Percentiles rank a stretch among this genome's conserved stretches.
phyloP scores from a whole-genome alignment of 2,329 filamentous ascomycete species.

The Aspergillus floridensis region DNA sequence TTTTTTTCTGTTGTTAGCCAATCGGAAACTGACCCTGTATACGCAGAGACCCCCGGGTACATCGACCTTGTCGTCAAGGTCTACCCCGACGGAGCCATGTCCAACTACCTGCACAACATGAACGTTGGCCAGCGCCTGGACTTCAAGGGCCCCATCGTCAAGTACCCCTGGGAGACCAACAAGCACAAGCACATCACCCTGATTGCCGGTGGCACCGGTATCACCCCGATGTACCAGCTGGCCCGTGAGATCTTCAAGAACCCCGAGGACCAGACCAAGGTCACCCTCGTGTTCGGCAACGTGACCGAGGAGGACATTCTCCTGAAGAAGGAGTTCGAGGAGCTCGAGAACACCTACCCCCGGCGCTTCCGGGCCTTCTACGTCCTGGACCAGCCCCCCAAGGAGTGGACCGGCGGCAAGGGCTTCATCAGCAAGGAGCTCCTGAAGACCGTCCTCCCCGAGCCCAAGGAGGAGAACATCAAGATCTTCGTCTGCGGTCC shows the following conservation, averaged over 20 bases:
- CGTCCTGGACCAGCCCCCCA: slow-evolving; percentile 78
- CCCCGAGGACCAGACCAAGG: slow-evolving; percentile 94
- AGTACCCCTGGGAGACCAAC: slow-evolving; percentile 86
- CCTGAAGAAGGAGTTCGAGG: slow-evolving; percentile 76
- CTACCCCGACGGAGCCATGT: slow-evolving; percentile 91
- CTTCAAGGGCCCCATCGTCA: slow-evolving; percentile 93
- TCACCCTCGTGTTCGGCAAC: slow-evolving; percentile 93
- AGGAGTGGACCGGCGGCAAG: slow-evolving; percentile 72
- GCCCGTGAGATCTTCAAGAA: slow-evolving; percentile 90
- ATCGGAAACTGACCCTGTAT: not conserved
- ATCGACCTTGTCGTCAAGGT: slow-evolving; percentile 89
- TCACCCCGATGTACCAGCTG: slow-evolving; percentile 98
- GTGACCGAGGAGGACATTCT: slow-evolving; percentile 86
- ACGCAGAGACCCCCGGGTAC: slow-evolving; percentile 68
- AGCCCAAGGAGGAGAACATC: slow-evolving; percentile 86
- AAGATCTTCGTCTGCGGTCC: slow-evolving; percentile 97
- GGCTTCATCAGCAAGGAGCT: slow-evolving; percentile 88
- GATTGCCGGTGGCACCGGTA: slow-evolving; percentile 91
- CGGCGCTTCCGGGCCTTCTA: slow-evolving; percentile 96
- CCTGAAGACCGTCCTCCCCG: slow-evolving; percentile 89
- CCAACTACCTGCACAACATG: slow-evolving; percentile 80
- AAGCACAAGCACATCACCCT: slow-evolving; percentile 75
- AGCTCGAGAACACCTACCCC: slow-evolving; percentile 92
- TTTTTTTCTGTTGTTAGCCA: not conserved
- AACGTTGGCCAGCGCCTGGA: slow-evolving; percentile 76